Percentiles rank a stretch among this genome's conserved stretches.
phyloP scores from a whole-genome alignment of 805 yeast genomes.

The Candida railenensis region DNA sequence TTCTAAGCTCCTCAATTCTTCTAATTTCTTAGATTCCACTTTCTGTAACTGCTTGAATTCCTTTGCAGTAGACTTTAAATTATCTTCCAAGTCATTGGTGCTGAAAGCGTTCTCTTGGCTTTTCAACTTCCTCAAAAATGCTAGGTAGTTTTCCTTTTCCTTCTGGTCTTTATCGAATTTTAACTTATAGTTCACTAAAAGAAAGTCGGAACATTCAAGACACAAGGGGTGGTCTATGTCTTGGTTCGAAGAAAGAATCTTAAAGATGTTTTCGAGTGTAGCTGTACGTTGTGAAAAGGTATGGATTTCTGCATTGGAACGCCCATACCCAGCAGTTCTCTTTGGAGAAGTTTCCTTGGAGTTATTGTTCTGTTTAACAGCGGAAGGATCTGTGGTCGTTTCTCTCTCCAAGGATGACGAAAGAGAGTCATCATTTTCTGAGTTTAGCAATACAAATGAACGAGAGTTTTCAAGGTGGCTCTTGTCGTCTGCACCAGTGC shows the following conservation, averaged over 20 bases:
- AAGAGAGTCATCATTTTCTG: slow-evolving; percentile 3
- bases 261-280: slow-evolving; percentile 64
- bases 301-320: slow-evolving; percentile 4
- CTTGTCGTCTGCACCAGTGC: slow-evolving; percentile 6
- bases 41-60: slow-evolving; percentile 47
- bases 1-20: slow-evolving; percentile 39
- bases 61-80: slow-evolving; percentile 43
- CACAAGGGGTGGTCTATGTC: slow-evolving; percentile 86
- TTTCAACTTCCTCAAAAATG: slow-evolving; percentile 68
- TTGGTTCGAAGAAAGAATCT: slow-evolving; percentile 63
- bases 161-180: slow-evolving; percentile 70
- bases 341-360: background rate
- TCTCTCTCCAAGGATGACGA: background rate
- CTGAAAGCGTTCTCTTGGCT: slow-evolving; percentile 20
- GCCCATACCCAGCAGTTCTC: background rate
- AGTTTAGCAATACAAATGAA: slow-evolving; percentile 12
- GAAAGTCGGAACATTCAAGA: slow-evolving; percentile 71
- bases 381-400: background rate
- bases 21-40: slow-evolving; percentile 32
- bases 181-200: slow-evolving; percentile 62
- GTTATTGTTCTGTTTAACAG: slow-evolving; percentile 8
- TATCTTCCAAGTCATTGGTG: slow-evolving; percentile 22
- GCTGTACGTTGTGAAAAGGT: slow-evolving; percentile 50
- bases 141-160: slow-evolving; percentile 77
- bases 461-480: slow-evolving; percentile 13